Conservation (phyloP, 1,284 basidiomycete genomes). For the Tausonia pullulans region DNA sequence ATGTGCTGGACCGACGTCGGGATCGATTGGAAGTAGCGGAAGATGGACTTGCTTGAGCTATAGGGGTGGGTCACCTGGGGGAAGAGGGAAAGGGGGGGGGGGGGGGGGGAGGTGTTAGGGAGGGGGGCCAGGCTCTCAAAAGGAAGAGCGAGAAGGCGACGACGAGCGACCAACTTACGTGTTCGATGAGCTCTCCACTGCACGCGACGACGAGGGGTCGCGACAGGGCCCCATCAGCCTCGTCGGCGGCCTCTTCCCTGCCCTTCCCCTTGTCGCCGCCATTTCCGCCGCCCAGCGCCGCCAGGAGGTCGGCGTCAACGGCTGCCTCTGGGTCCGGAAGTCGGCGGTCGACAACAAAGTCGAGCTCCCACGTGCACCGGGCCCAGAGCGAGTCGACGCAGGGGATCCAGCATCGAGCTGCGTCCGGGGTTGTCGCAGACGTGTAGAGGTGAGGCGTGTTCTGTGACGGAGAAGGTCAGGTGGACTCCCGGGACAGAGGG, state of each 20-base stretch:
- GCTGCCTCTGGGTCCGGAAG: slow-evolving; percentile 23
- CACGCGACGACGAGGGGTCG: slow-evolving; percentile 76
- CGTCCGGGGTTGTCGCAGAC: slow-evolving; percentile 74
- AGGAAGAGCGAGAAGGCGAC: neutral
- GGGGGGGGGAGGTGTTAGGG: neutral
- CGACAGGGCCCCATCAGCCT: slow-evolving; percentile 24
- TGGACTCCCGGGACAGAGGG: neutral
- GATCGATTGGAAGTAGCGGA: slow-evolving; percentile 78
- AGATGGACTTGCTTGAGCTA: slow-evolving; percentile 88
- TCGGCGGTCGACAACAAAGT: slow-evolving; percentile 83
- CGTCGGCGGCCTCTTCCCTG: slow-evolving; percentile 22
- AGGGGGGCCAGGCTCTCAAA: neutral
- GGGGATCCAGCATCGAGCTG: slow-evolving; percentile 92
- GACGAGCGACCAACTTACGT: slow-evolving; percentile 44
- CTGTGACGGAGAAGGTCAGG: slow-evolving; percentile 34
- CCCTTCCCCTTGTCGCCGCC: slow-evolving; percentile 42
- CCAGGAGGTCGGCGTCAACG: neutral
- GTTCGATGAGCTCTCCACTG: slow-evolving; percentile 87
- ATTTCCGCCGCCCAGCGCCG: neutral
- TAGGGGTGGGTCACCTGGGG: slow-evolving; percentile 79
- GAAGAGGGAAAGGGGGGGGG: slow-evolving; percentile 3
- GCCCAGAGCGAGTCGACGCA: slow-evolving; percentile 94
- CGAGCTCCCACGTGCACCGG: slow-evolving; percentile 96
- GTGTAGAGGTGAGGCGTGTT: slow-evolving; percentile 89
- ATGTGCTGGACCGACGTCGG: slow-evolving; percentile 92